phyloP scores from a whole-genome alignment of 331 rosid genomes.

The Quercus phellos region DNA sequence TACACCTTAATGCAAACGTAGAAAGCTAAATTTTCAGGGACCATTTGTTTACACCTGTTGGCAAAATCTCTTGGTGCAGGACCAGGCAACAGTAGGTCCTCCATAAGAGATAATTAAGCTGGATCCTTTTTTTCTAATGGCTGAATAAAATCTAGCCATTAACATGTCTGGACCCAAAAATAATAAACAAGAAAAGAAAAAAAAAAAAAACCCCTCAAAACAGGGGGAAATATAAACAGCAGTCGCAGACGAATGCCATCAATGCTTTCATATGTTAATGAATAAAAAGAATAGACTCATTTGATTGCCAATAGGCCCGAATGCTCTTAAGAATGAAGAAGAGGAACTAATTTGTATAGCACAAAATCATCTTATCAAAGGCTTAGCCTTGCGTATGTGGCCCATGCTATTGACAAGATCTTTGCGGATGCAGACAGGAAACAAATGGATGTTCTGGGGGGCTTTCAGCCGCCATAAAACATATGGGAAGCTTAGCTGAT shows the following conservation, averaged over 20 bases:
- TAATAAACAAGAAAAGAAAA: not conserved
- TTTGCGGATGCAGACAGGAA: constrained; percentile 94
- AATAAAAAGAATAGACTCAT: not conserved
- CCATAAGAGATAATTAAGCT: not conserved
- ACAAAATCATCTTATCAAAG: constrained; percentile 45
- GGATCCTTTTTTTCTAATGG: not conserved
- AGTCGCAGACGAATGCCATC: not conserved
- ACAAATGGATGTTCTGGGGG: constrained; percentile 53
- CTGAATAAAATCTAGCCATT: not conserved
- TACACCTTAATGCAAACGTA: too few relatives aligned
- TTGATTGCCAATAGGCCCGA: constrained; percentile 17
- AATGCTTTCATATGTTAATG: not conserved
- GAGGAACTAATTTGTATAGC: not conserved
- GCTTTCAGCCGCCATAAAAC: constrained; percentile 80
- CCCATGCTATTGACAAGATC: constrained; percentile 99
- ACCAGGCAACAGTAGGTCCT: not conserved
- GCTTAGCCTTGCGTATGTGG: constrained; percentile 87
- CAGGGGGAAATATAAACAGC: not conserved
- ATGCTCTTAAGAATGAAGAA: constrained; percentile 7
- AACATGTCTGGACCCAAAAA: not conserved
- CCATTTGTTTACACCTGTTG: too few relatives aligned
- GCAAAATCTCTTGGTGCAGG: too few relatives aligned
- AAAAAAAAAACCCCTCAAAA: not conserved
- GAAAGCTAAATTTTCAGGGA: too few relatives aligned
- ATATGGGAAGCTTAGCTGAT: constrained; percentile 96